A percentile compares a stretch with the other conserved stretches of the same genome.
These are phyloP conservation scores for Apiospora sp. DNA, from an alignment of 2,329 filamentous ascomycete species.

Conservation along the genomic window DNA sequence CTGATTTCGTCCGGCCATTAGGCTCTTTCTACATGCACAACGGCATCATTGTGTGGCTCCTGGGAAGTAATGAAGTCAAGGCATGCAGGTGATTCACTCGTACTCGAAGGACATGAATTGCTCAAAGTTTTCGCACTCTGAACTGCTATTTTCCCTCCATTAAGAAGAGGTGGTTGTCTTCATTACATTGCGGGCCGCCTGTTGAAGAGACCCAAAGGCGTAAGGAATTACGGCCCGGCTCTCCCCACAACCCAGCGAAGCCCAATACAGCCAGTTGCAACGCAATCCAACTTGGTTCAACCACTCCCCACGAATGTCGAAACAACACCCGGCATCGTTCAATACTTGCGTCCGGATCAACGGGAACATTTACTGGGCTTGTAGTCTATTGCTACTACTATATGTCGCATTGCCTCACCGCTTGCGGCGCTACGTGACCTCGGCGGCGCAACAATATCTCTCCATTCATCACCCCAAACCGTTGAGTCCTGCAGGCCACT, in stretches of 20 bases:
- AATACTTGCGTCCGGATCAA: not conserved
- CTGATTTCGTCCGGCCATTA: conserved; percentile 3
- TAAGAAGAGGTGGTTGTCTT: not conserved
- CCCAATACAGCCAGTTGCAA: conserved; percentile 5
- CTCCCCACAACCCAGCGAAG: not conserved
- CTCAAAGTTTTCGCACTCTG: not conserved
- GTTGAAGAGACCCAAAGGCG: not conserved
- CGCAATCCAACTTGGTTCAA: not conserved
- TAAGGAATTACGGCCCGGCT: conserved; percentile 1
- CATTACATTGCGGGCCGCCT: not conserved
- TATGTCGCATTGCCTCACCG: not conserved
- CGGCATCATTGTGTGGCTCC: not conserved
- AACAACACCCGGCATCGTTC: not conserved
- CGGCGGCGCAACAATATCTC: conserved; percentile 1
- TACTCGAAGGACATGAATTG: not conserved
- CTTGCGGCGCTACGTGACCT: not conserved
- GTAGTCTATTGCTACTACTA: not conserved
- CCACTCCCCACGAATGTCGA: not conserved
- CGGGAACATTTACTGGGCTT: not conserved
- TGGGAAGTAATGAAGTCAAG: not conserved
- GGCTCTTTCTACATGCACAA: conserved; percentile 16
- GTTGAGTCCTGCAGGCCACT: not conserved
- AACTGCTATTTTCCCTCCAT: not conserved
- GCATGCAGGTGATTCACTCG: not conserved
- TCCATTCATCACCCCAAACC: not conserved